These are phyloP conservation scores for Diutina catenulata DNA, from an alignment of 1,139 yeast genomes.

Conservation along the genomic window DNA sequence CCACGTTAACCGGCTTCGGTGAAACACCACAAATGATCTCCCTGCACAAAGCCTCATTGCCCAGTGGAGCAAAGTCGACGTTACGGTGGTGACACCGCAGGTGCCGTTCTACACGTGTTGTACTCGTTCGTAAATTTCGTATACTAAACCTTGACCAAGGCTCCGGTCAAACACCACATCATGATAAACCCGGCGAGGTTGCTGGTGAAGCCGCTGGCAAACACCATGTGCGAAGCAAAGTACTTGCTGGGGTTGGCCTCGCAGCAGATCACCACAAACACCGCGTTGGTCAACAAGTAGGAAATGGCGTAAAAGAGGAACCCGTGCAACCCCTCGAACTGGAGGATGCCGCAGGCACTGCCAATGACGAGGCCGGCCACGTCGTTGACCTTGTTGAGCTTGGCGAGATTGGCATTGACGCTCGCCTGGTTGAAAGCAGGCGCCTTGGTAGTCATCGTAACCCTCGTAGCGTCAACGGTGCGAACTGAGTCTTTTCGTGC, in stretches of 20 bases:
- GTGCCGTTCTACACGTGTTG: too few relatives aligned
- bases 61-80: too few relatives aligned
- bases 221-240: not conserved
- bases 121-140: too few relatives aligned
- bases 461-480: not conserved
- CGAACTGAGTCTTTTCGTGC: not conserved
- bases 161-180: conserved; percentile 5
- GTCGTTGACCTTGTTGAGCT: conserved; percentile 2
- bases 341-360: not conserved
- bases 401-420: not conserved
- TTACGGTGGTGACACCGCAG: too few relatives aligned
- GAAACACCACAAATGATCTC: too few relatives aligned
- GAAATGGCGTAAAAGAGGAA: not conserved
- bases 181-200: conserved; percentile 4
- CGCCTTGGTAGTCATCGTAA: not conserved
- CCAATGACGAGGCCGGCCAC: conserved; percentile 1
- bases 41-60: too few relatives aligned
- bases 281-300: not conserved
- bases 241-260: not conserved
- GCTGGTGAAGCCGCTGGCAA: not conserved
- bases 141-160: conserved; percentile 4
- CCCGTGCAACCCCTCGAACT: conserved; percentile 1
- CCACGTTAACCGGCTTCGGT: too few relatives aligned
- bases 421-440: not conserved
- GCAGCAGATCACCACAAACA: not conserved